Conservation (phyloP, 306 rosid genomes). For the Vigna nakashimae region DNA sequence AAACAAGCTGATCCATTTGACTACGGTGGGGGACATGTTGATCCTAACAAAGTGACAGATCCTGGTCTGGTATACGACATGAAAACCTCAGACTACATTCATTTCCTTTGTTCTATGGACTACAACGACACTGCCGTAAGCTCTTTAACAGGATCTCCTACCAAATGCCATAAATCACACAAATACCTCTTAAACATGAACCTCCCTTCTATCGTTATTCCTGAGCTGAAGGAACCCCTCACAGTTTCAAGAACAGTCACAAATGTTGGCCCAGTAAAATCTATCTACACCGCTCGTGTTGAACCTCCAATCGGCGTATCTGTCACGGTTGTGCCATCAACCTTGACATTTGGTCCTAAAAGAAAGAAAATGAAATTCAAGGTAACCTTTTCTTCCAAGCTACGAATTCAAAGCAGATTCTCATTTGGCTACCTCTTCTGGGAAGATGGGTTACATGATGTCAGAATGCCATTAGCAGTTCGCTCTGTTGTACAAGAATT, state of each 20-base stretch:
- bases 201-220: slow-evolving; percentile 67
- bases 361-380: slow-evolving; percentile 53
- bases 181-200: slow-evolving; percentile 55
- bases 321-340: slow-evolving; percentile 52
- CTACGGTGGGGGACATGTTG: slow-evolving; percentile 73
- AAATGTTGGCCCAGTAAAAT: slow-evolving; percentile 60
- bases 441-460: slow-evolving; percentile 65
- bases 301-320: slow-evolving; percentile 53
- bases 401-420: slow-evolving; percentile 58
- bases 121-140: slow-evolving; percentile 65
- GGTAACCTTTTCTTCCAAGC: slow-evolving; percentile 49
- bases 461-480: slow-evolving; percentile 58
- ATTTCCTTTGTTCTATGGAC: slow-evolving; percentile 69
- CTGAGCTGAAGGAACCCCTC: slow-evolving; percentile 51
- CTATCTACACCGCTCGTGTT: slow-evolving; percentile 54
- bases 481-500: slow-evolving; percentile 47
- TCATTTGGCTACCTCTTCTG: slow-evolving; percentile 65
- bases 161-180: slow-evolving; percentile 45
- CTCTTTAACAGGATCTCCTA: slow-evolving; percentile 39
- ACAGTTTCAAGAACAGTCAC: slow-evolving; percentile 63
- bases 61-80: slow-evolving; percentile 70
- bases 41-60: slow-evolving; percentile 57
- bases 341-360: slow-evolving; percentile 49
- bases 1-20: slow-evolving; percentile 71
- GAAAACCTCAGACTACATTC: slow-evolving; percentile 51